Conservation (phyloP, 805 yeast species). For the Kazachstania psychrophila region DNA sequence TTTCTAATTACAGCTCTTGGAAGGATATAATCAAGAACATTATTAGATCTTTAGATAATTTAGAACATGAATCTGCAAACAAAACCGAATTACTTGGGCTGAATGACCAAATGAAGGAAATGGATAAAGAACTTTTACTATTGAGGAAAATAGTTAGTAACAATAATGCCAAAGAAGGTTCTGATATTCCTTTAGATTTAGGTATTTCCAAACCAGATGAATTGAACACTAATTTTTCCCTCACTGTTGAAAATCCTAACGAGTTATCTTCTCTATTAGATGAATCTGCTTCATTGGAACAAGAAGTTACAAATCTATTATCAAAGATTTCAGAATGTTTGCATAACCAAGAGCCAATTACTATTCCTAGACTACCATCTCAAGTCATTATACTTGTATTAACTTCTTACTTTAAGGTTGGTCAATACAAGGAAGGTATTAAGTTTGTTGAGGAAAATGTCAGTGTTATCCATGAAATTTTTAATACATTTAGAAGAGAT, state of each 20-base stretch:
- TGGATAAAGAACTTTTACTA: not conserved
- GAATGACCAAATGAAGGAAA: not conserved
- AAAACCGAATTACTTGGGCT: not conserved
- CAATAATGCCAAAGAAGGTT: not conserved
- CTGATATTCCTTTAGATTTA: not conserved
- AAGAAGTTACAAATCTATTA: too few relatives aligned
- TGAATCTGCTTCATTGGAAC: too few relatives aligned
- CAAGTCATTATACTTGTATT: not conserved
- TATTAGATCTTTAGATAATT: not conserved
- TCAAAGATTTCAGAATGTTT: too few relatives aligned
- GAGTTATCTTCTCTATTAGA: too few relatives aligned
- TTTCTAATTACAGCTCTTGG: not conserved
- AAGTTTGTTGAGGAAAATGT: not conserved
- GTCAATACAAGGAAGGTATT: not conserved
- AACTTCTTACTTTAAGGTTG: not conserved
- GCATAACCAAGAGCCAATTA: too few relatives aligned
- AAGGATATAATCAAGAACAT: not conserved
- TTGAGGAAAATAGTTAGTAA: not conserved
- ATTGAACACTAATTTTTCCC: not conserved
- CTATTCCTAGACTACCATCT: too few relatives aligned
- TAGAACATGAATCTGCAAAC: too few relatives aligned
- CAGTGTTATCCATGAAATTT: not conserved
- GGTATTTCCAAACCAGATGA: constrained; percentile 4
- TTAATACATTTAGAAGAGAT: not conserved
- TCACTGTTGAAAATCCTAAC: too few relatives aligned